Percentiles rank a stretch among this genome's conserved stretches.
Conservation (phyloP, 345 rosid genomes). For the Hirschfeldia incana region DNA sequence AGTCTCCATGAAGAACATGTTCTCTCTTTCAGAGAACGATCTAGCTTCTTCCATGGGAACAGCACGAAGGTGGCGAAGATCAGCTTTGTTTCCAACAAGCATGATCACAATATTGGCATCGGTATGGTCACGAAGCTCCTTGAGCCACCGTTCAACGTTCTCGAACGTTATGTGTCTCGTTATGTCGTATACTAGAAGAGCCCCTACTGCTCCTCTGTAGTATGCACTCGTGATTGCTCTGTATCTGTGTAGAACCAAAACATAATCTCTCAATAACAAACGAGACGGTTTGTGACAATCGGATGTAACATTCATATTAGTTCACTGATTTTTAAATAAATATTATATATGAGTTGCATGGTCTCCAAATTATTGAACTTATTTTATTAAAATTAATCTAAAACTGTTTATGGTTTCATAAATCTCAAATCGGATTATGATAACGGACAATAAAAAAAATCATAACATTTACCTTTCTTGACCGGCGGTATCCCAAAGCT, state of each 20-base stretch:
- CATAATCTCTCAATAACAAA: not conserved
- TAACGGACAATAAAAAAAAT: not conserved
- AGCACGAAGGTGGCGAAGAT: constrained; percentile 55
- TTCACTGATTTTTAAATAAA: not conserved
- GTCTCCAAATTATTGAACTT: not conserved
- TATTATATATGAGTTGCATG: not conserved
- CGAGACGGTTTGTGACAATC: not conserved
- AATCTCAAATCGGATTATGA: not conserved
- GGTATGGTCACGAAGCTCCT: constrained; percentile 59
- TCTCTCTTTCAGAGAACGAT: constrained; percentile 49
- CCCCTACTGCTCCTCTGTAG: constrained; percentile 63
- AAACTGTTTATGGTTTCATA: not conserved
- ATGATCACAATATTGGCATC: constrained; percentile 56
- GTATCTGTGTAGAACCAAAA: constrained; percentile 32
- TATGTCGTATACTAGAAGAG: constrained; percentile 55
- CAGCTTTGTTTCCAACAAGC: constrained; percentile 61
- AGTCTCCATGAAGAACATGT: constrained; percentile 56
- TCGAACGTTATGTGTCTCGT: constrained; percentile 56
- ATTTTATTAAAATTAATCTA: not conserved
- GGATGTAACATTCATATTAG: not conserved
- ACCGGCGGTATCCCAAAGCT: constrained; percentile 98
- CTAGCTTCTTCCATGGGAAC: constrained; percentile 50
- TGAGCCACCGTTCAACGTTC: constrained; percentile 57
- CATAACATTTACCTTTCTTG: constrained; percentile 65
- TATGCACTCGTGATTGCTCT: constrained; percentile 63